A percentile compares a stretch with the other conserved stretches of the same genome.
Conservation (phyloP, 768 basidiomycete genomes). For the Peribolospora kevripleyi region DNA sequence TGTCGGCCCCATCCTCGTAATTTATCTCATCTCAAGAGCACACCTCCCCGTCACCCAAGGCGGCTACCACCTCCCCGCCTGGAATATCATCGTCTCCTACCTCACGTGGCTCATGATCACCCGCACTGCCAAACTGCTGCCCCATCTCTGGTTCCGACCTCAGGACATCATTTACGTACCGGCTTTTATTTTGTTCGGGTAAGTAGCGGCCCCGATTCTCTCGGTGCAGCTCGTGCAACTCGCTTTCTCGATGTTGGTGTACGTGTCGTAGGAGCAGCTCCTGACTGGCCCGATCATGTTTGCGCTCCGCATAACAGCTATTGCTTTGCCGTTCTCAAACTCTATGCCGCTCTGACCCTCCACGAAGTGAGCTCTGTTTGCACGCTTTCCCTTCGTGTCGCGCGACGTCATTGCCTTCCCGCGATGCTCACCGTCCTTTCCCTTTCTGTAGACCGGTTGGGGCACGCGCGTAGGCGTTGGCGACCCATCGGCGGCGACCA, state of each 20-base stretch:
- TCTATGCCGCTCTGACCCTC: constrained; percentile 69
- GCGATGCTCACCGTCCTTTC: neutral
- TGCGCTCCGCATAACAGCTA: constrained; percentile 21
- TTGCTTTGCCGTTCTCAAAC: constrained; percentile 83
- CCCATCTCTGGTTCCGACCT: constrained; percentile 54
- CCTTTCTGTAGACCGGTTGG: constrained; percentile 48
- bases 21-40: constrained; percentile 52
- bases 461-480: constrained; percentile 86
- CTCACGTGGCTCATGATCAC: constrained; percentile 24
- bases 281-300: too few relatives aligned
- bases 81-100: constrained; percentile 19
- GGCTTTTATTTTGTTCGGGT: constrained; percentile 63
- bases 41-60: constrained; percentile 12
- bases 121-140: constrained; percentile 38
- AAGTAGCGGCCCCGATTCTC: too few relatives aligned
- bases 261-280: too few relatives aligned
- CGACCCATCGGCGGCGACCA: constrained; percentile 50
- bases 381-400: neutral
- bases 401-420: neutral
- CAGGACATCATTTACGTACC: constrained; percentile 56
- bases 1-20: constrained; percentile 55
- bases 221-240: too few relatives aligned
- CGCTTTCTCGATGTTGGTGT: too few relatives aligned
- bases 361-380: constrained; percentile 42
- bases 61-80: constrained; percentile 8